These are phyloP conservation scores for Aegilops tauschii DNA, from an alignment of 176 grass and related monocot species.

Conservation along the genomic window DNA sequence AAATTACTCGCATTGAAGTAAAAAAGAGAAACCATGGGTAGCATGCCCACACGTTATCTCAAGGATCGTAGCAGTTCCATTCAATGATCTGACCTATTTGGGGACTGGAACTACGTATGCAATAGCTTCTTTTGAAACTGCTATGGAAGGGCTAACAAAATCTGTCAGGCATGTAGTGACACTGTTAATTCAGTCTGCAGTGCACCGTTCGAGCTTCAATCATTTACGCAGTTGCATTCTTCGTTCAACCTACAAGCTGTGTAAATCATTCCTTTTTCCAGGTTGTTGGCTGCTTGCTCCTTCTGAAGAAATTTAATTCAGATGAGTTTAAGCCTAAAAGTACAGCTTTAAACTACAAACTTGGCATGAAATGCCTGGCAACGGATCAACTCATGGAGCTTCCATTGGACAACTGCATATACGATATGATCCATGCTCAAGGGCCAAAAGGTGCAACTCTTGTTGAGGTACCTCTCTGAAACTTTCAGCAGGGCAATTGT, in stretches of 20 bases:
- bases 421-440: slow-evolving; percentile 82
- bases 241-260: not conserved
- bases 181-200: not conserved
- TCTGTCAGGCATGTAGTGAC: not conserved
- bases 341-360: slow-evolving; percentile 42
- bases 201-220: not conserved
- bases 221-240: not conserved
- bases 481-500: not conserved
- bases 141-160: not conserved
- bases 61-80: not conserved
- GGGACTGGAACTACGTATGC: not conserved
- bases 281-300: slow-evolving; percentile 70
- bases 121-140: not conserved
- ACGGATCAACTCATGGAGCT: slow-evolving; percentile 89
- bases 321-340: slow-evolving; percentile 74
- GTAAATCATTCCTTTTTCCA: slow-evolving; percentile 30
- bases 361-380: slow-evolving; percentile 59
- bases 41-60: not conserved
- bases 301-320: slow-evolving; percentile 75
- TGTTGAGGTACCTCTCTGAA: slow-evolving; percentile 60
- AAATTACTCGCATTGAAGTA: too few relatives aligned
- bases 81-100: not conserved
- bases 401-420: slow-evolving; percentile 75
- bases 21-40: not conserved
- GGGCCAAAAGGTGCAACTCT: slow-evolving; percentile 86